A percentile compares a stretch with the other conserved stretches of the same genome.
phyloP scores from a whole-genome alignment of 208 protist genomes.

The Wallacemonas rigidus region DNA sequence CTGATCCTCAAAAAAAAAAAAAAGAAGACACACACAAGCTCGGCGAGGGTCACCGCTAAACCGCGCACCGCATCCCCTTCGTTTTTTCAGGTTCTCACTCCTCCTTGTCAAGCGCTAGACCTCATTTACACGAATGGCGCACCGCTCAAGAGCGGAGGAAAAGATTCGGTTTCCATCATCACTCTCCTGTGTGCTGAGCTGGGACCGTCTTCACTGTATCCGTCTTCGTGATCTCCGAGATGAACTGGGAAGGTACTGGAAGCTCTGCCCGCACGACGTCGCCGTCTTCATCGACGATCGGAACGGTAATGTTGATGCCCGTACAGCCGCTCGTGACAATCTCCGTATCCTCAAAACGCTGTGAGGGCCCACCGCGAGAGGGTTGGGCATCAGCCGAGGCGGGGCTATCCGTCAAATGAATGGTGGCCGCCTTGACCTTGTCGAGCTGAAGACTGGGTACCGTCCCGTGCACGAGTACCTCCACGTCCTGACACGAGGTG shows the following conservation, averaged over 20 bases:
- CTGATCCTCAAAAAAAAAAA: too few relatives aligned
- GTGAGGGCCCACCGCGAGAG: background rate
- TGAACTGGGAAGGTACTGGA: slow-evolving; percentile 37
- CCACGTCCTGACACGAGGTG: slow-evolving; percentile 26
- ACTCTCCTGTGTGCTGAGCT: slow-evolving; percentile 13
- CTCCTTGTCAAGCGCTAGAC: too few relatives aligned
- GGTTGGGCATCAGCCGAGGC: background rate
- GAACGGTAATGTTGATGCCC: slow-evolving; percentile 33
- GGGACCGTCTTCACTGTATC: slow-evolving; percentile 9
- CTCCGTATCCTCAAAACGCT: slow-evolving; percentile 13
- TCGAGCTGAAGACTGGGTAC: slow-evolving; percentile 28
- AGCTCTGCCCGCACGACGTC: slow-evolving; percentile 31
- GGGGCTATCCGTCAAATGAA: slow-evolving; percentile 18
- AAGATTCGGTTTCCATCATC: background rate
- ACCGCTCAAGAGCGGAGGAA: too few relatives aligned
- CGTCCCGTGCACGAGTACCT: slow-evolving; percentile 28
- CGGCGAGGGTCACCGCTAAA: too few relatives aligned
- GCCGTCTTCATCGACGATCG: slow-evolving; percentile 26
- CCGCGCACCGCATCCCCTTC: too few relatives aligned
- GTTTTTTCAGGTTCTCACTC: too few relatives aligned
- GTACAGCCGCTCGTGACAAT: slow-evolving; percentile 32
- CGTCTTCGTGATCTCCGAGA: background rate
- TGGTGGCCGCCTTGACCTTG: slow-evolving; percentile 20
- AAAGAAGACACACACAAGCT: too few relatives aligned
- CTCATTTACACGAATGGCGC: too few relatives aligned